Percentiles rank a stretch among this genome's conserved stretches.
phyloP scores from a whole-genome alignment of 768 basidiomycete genomes.

The Psilocybe subaeruginosa region DNA sequence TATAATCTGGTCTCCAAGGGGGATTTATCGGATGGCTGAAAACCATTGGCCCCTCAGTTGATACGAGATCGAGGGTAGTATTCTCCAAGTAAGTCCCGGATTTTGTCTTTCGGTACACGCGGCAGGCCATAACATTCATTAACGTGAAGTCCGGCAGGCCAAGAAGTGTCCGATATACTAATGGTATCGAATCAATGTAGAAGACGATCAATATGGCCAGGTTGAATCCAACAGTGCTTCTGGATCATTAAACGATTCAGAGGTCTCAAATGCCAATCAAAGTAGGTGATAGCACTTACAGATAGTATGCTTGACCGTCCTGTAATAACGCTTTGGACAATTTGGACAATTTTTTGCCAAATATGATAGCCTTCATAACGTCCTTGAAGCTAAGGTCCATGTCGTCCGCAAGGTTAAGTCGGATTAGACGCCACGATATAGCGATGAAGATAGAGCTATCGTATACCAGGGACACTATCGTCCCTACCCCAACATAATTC shows the following conservation, averaged over 20 bases:
- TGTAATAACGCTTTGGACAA: background rate
- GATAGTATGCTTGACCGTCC: slow-evolving; percentile 4
- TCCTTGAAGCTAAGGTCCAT: background rate
- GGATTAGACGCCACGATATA: slow-evolving; percentile 22
- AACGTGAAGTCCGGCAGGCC: background rate
- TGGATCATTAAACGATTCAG: background rate
- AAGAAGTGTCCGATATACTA: background rate
- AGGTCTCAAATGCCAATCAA: no score
- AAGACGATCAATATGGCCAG: background rate
- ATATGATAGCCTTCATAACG: background rate
- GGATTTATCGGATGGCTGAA: background rate
- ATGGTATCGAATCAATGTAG: background rate
- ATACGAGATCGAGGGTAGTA: background rate
- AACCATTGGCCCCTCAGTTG: background rate
- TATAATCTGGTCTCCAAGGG: background rate
- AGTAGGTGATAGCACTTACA: background rate
- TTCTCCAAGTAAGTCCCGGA: background rate
- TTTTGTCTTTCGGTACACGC: background rate
- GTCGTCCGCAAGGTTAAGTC: background rate
- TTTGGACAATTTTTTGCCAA: background rate
- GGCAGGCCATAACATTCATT: slow-evolving; percentile 3
- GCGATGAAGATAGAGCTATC: slow-evolving; percentile 31
- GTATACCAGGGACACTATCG: slow-evolving; percentile 17
- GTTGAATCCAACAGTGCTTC: background rate
- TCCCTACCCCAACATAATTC: slow-evolving; percentile 12